Conservation (phyloP, 1,139 yeast species). For the Yamadazyma epiphylla region DNA sequence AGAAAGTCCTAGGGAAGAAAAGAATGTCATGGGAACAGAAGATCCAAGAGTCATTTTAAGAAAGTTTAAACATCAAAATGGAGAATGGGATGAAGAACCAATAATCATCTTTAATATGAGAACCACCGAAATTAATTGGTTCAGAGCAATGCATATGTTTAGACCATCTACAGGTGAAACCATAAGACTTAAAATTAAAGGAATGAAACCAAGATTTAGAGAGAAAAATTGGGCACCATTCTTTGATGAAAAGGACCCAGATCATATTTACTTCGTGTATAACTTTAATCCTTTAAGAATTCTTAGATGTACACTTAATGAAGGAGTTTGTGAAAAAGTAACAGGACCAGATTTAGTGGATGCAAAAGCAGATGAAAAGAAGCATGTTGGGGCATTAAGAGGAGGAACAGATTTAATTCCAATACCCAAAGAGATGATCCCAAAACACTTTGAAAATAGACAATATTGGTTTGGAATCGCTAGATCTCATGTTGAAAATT, state of each 20-base stretch:
- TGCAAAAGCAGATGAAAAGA: constrained; percentile 3
- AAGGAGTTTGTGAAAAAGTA: constrained; percentile 13
- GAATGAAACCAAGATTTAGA: constrained; percentile 8
- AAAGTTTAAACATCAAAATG: constrained; percentile 5
- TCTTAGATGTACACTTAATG: constrained; percentile 12
- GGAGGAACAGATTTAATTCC: constrained; percentile 13
- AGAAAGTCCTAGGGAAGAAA: constrained; percentile 8
- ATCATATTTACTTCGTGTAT: constrained; percentile 15
- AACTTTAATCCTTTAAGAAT: constrained; percentile 17
- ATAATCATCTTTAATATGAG: constrained; percentile 12
- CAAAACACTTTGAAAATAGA: constrained; percentile 4
- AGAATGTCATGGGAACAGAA: constrained; percentile 11
- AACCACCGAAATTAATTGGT: constrained; percentile 9
- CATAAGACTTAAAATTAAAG: constrained; percentile 6
- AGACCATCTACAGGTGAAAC: constrained; percentile 9
- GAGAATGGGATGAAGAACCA: constrained; percentile 11
- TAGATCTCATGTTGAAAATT: constrained; percentile 11
- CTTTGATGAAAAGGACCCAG: constrained; percentile 2
- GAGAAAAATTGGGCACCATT: constrained; percentile 16
- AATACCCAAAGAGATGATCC: constrained; percentile 6
- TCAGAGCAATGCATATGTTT: constrained; percentile 12
- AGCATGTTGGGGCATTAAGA: constrained; percentile 12
- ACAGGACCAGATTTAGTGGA: constrained; percentile 5
- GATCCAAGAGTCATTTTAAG: constrained; percentile 12
- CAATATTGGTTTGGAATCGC: constrained; percentile 15